phyloP scores from a whole-genome alignment of 371 early-diverging fungal species.

The Lichtheimia hyalospora region DNA sequence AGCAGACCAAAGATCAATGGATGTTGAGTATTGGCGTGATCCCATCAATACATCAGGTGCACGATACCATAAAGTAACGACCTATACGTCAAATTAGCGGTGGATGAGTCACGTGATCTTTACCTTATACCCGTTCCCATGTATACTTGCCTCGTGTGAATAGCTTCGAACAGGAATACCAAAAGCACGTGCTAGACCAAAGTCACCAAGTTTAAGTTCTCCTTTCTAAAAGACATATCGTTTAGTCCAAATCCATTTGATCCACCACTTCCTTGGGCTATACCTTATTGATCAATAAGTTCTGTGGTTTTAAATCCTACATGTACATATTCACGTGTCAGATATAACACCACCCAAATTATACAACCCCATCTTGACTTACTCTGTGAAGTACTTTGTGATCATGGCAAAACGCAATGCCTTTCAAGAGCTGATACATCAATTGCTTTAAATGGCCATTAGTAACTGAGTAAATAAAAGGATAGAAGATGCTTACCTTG shows the following conservation, averaged over 20 bases:
- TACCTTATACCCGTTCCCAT: no score
- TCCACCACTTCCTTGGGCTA: neutral
- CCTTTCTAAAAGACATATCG: slow-evolving; percentile 51
- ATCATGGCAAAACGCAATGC: slow-evolving; percentile 81
- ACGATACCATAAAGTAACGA: slow-evolving; percentile 93
- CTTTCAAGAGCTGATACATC: slow-evolving; percentile 81
- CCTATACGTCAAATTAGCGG: slow-evolving; percentile 53
- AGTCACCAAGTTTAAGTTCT: slow-evolving; percentile 96
- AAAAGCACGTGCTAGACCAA: slow-evolving; percentile 96
- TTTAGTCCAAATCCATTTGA: neutral
- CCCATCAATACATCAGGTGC: slow-evolving; percentile 99
- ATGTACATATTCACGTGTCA: neutral
- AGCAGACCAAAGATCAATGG: slow-evolving; percentile 99
- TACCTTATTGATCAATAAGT: slow-evolving; percentile 75
- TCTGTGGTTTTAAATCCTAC: slow-evolving; percentile 88
- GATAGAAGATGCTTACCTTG: slow-evolving; percentile 52
- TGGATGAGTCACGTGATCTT: neutral
- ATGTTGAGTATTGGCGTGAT: slow-evolving; percentile 93
- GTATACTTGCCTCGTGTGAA: slow-evolving; percentile 88
- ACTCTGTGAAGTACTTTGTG: slow-evolving; percentile 81
- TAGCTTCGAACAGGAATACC: slow-evolving; percentile 97
- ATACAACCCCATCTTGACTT: no score
- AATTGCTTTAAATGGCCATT: slow-evolving; percentile 50
- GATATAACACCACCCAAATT: no score
- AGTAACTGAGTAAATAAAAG: neutral